Base-by-base conservation (phyloP, 177 flowering plant species). In the Vitis hybrid region DNA sequence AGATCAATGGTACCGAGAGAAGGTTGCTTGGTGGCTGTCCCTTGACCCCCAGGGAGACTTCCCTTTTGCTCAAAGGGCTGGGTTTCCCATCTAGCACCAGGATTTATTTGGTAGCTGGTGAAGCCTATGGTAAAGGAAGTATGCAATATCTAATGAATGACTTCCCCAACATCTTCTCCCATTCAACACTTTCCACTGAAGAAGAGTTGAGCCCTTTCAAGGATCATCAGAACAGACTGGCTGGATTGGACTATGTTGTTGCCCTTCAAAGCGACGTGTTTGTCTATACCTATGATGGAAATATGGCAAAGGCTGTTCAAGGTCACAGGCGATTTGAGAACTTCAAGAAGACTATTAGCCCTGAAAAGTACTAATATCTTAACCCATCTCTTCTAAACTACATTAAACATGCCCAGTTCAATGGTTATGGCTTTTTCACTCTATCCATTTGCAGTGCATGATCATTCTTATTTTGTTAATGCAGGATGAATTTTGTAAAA, bases 221-320 rank as follows among this genome's bases (percentile, higher is more conserved):
- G 75, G 81, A 89, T 80, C 99, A 95, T 77, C 98, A 91, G 80
- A 95, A 95, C 81, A 95, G 93, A 98, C 81, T 95, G 69, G 99
- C 98, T 59, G 99, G 99, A 32, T 67, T 93, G 74, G 99, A 95
- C 72, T 93, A 95, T 72, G 87, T 80, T 60, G 96, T 95, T 67
- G 99, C 99, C 21, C 92, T 95, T 55, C 84, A 89, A 72, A 93
- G 99, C 75, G 91, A 93, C 76, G 97, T 88, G 12, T 93, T 95
- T 75, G 80, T 93, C 57, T 93, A 91, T 74, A 91, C 99, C 12
- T 95, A 90, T 70, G 99, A 95, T 77, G 99, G 99, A 13, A 95
- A 95, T 77, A 95, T 95, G 99, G 99, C 99, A 64, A 95, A 95
- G 83, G 99, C 99, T 57, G 97, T 95, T 57, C 90, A 91, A 87